These are phyloP conservation scores for Mycosarcoma mackinlayi DNA, from an alignment of 1,284 basidiomycete species.

Conservation along the genomic window DNA sequence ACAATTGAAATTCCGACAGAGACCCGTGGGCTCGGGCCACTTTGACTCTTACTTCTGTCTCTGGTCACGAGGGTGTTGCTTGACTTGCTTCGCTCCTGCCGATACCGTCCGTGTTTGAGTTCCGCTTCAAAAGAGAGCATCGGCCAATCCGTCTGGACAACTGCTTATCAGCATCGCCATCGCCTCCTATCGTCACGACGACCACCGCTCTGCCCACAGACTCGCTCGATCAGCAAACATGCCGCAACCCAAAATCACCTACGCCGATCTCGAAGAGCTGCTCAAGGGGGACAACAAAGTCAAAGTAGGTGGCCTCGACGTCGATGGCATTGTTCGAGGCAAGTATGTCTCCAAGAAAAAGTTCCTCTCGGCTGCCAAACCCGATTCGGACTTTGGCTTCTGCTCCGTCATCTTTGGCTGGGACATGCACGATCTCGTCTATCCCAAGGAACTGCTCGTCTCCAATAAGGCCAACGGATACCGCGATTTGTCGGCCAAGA, in stretches of 20 bases:
- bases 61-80: too few species aligned
- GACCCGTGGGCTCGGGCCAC: too few species aligned
- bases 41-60: too few species aligned
- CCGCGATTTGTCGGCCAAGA: constrained; percentile 82
- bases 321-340: constrained; percentile 88
- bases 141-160: too few species aligned
- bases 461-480: constrained; percentile 92
- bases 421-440: constrained; percentile 67
- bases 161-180: neutral
- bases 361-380: constrained; percentile 84
- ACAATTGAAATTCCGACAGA: too few species aligned
- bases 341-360: constrained; percentile 96
- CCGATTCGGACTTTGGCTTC: constrained; percentile 73
- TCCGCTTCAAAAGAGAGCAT: too few species aligned
- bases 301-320: constrained; percentile 76
- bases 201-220: too few species aligned
- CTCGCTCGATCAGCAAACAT: too few species aligned
- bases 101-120: too few species aligned
- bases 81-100: too few species aligned
- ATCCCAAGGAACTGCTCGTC: constrained; percentile 84
- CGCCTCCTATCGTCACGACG: neutral
- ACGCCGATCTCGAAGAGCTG: constrained; percentile 50
- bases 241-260: constrained; percentile 32
- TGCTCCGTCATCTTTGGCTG: constrained; percentile 60
- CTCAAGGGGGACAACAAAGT: constrained; percentile 81